Percentiles rank a stretch among this genome's conserved stretches.
Evolutionary conservation across 768 basidiomycete genomes (phyloP).

Genomic region (Suillus decipiens): DNA sequence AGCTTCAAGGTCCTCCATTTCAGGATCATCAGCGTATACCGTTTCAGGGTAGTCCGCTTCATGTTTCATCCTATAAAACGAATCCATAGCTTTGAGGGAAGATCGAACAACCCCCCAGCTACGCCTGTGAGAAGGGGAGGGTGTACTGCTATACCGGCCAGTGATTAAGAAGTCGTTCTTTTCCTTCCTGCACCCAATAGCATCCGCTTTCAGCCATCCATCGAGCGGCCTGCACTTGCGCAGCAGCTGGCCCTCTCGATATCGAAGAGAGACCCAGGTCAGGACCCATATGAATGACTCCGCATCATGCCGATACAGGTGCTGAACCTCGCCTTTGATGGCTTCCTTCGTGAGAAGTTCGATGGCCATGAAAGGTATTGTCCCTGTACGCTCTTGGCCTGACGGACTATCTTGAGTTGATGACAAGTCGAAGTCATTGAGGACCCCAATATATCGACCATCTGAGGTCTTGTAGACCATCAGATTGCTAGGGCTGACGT

Average conservation of each 20-base stretch:
- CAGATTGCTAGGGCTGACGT: constrained; percentile 11
- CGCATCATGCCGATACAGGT: neutral
- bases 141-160: neutral
- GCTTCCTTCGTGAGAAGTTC: constrained; percentile 4
- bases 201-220: neutral
- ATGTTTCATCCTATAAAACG: too few relatives aligned
- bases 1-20: too few relatives aligned
- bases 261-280: constrained; percentile 1
- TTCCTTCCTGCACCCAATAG: neutral
- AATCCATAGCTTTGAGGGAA: too few relatives aligned
- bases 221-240: neutral
- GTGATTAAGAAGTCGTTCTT: neutral
- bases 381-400: constrained; percentile 12
- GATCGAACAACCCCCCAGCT: too few relatives aligned
- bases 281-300: constrained; percentile 8
- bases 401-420: neutral
- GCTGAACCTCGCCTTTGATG: neutral
- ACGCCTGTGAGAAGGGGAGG: too few relatives aligned
- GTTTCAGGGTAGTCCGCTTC: too few relatives aligned
- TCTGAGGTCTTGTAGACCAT: constrained; percentile 6
- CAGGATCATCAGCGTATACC: too few relatives aligned
- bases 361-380: constrained; percentile 12
- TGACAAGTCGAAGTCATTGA: constrained; percentile 15
- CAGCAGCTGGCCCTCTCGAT: neutral
- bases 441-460: constrained; percentile 7